phyloP scores from a whole-genome alignment of 257 asterid species.

The Coffea canephora region DNA sequence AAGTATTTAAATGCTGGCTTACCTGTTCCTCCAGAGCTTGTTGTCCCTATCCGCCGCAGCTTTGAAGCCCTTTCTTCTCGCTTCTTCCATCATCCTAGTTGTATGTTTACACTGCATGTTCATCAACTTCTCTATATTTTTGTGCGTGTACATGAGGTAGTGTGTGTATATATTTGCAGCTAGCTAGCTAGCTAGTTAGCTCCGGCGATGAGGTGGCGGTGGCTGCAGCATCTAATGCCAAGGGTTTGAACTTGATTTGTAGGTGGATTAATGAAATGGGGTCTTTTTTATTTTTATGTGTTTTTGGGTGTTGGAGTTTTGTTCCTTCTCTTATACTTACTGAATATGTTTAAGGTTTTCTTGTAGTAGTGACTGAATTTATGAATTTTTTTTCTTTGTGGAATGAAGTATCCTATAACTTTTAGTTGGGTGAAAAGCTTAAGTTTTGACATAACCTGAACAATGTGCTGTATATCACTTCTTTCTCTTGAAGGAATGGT shows the following conservation, averaged over 20 bases:
- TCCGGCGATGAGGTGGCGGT: too few species aligned
- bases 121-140: not conserved
- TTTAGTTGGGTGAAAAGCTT: not conserved
- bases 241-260: not conserved
- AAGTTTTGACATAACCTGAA: not conserved
- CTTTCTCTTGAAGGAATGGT: too few species aligned
- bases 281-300: not conserved
- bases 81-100: constrained; percentile 66
- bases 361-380: not conserved
- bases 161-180: constrained; percentile 4
- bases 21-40: constrained; percentile 87
- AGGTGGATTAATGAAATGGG: not conserved
- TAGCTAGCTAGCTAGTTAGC: not conserved
- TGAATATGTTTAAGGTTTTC: not conserved
- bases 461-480: not conserved
- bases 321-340: not conserved
- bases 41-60: constrained; percentile 82
- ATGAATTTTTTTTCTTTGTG: not conserved
- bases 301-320: not conserved
- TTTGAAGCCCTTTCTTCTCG: constrained; percentile 80
- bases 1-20: constrained; percentile 85
- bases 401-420: not conserved
- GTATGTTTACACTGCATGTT: constrained; percentile 40
- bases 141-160: too few species aligned
- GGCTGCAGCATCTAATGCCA: too few species aligned